Base-by-base conservation (phyloP, 2,329 filamentous ascomycete species). In the Aspergillus sp. region DNA sequence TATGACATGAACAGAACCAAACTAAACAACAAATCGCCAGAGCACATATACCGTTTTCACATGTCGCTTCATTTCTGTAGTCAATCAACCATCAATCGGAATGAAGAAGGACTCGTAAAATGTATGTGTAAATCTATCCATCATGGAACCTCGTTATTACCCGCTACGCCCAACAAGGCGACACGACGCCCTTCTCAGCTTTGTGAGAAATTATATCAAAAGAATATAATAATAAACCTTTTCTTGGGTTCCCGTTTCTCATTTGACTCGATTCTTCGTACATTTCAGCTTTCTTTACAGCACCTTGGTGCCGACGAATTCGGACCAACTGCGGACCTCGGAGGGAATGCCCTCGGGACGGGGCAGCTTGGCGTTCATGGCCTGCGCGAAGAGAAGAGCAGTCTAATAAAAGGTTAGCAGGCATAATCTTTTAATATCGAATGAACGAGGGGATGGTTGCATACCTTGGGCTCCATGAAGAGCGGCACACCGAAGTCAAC, bases 401-500 rank as follows among this genome's bases (percentile, higher is more conserved):
- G 93, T 98, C 89, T 96, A 55, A 7, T 40, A 45, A 39, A 39
- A 5, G 7, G 53, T 73, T 60, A 72, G 48, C 48, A 41, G 33
- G 32, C n/a, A 26, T 36, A 12, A 32, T 7, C 5, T 32, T 9
- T 6, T 6, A 32, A 32, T 6, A 1, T 6, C 32, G n/a, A 42
- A 4, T 39, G 38, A 34, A 44, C 48, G 7, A 34, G 28, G 46
- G 9, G 28, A n/a, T 35, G 29, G 7, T 29, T 10, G 27, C 81
- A 74, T 76, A 94, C 89, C 84, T 93, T 91, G 46, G 90, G 88
- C 75, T 97, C 91, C 90, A 96, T 96, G 71, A 98, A 97, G 47
- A 98, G 77, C 42, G 93, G 93, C 30, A 97, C 89, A 58, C 91
- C 91, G 68, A 98, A 98, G 73, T 98, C 93, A 47, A 98, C 93